A percentile compares a stretch with the other conserved stretches of the same genome.
These are phyloP conservation scores for Staphylotrichum longicolle DNA, from an alignment of 495 filamentous ascomycete species.

Conservation along the genomic window DNA sequence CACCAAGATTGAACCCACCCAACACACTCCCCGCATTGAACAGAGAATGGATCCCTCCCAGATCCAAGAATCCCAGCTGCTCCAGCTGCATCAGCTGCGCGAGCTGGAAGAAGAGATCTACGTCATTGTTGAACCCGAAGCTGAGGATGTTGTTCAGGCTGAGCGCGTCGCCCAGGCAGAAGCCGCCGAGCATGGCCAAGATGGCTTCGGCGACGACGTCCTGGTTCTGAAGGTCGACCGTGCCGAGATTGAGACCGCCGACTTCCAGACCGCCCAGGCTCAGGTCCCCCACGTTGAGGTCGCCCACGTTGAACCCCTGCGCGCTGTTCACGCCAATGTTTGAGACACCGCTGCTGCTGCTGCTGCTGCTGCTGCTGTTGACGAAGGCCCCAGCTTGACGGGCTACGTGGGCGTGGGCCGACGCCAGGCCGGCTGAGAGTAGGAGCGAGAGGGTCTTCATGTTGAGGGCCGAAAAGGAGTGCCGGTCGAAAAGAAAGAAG, in stretches of 20 bases:
- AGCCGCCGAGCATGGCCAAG: constrained; percentile 33
- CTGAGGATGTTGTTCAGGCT: constrained; percentile 30
- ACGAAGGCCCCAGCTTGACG: not conserved
- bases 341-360: constrained; percentile 3
- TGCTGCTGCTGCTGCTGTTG: not conserved
- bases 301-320: constrained; percentile 9
- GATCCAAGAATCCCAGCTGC: constrained; percentile 40
- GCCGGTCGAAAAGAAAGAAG: not conserved
- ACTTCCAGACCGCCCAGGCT: constrained; percentile 26
- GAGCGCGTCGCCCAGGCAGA: constrained; percentile 40
- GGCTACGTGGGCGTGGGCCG: constrained; percentile 25
- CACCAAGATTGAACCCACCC: constrained; percentile 39
- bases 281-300: constrained; percentile 11
- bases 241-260: constrained; percentile 43
- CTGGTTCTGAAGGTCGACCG: constrained; percentile 46
- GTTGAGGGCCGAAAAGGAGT: not conserved
- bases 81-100: constrained; percentile 43
- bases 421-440: constrained; percentile 34
- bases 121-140: constrained; percentile 37
- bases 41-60: constrained; percentile 36
- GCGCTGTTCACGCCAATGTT: not conserved
- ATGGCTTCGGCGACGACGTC: constrained; percentile 33
- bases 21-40: constrained; percentile 37
- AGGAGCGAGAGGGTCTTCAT: constrained; percentile 33
- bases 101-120: constrained; percentile 44